Evolutionary conservation across 441 rosid genomes (phyloP), one percentile per base, ranked within the genome.

Genomic region (Euphorbia celastroides): DNA sequence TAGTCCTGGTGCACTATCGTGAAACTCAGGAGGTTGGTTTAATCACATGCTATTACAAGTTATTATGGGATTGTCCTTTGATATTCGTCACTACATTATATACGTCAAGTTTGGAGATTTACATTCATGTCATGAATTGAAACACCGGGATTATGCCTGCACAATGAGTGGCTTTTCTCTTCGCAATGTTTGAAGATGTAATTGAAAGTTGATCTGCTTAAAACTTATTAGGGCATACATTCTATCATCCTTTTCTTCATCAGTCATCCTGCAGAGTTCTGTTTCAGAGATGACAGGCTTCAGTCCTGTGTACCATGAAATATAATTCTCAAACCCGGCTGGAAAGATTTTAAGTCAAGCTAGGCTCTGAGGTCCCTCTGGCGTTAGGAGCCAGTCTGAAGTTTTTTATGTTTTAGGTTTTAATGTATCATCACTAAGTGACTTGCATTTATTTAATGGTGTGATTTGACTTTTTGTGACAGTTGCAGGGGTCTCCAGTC

Each of bases 1-100:
- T 90, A 65, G 99, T 95, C 77, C 99, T 95, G 65, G 99, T 95
- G 70, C 99, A 95, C 77, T 95, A 95, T 57, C 99, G 99, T 28
- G 96, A 95, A 77, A 95, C 97, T 55, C 91, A 79, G 70, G 98
- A 92, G 97, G 99, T 92, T 75, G 70, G 96, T 84, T 55, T 74
- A 69, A 26, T 63, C 54, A 36, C 34, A 62, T 58, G 27, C 70
- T 60, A 34, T 30, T 60, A n/a, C 20, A 44, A 56, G 32, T n/a
- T n/a, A n/a, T n/a, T n/a, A n/a, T n/a, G n/a, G n/a, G 32, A 14
- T 34, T 70, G 25, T 69, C 30, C 72, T 63, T 46, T 57, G 48
- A 44, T 60, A 25, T n/a, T 69, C 63, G 44, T 30, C 69, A 41
- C 34, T 30, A n/a, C 58, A 52, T 46, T 4, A 26, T 22, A 59